These are phyloP conservation scores for Sporisorium sorghi DNA, from an alignment of 1,284 basidiomycete species.

Conservation along the genomic window DNA sequence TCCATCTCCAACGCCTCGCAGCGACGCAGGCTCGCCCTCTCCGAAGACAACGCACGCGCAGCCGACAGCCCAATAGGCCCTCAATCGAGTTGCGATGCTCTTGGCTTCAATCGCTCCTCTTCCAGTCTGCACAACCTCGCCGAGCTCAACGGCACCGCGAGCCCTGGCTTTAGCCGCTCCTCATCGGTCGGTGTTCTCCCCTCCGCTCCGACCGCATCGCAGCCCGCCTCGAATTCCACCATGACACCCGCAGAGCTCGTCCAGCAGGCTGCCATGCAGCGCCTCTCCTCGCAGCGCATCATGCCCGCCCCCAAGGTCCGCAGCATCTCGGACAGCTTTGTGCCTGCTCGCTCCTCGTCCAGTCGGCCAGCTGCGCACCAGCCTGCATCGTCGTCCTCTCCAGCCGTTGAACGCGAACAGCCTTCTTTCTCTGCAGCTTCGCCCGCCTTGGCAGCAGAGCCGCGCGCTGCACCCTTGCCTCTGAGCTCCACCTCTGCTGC, in stretches of 20 bases:
- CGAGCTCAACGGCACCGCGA: not conserved
- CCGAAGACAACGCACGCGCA: constrained; percentile 37
- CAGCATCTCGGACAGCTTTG: constrained; percentile 22
- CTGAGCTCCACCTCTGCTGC: not conserved
- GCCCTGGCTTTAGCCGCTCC: constrained; percentile 18
- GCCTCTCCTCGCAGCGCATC: constrained; percentile 43
- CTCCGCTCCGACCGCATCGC: not conserved
- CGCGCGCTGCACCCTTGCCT: not conserved
- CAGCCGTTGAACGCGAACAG: constrained; percentile 1
- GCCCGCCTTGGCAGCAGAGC: not conserved
- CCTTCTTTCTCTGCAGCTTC: not conserved
- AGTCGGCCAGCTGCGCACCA: constrained; percentile 1
- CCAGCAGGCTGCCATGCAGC: constrained; percentile 47
- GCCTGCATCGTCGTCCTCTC: not conserved
- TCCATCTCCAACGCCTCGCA: constrained; percentile 57
- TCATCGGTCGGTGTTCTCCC: constrained; percentile 12
- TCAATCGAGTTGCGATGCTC: not conserved
- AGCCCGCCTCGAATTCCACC: constrained; percentile 1
- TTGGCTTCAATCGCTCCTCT: constrained; percentile 24
- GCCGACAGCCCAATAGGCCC: constrained; percentile 3
- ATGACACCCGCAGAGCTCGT: constrained; percentile 28
- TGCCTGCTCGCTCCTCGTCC: constrained; percentile 8
- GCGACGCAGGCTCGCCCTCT: constrained; percentile 34
- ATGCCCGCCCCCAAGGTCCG: constrained; percentile 9
- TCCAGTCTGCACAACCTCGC: constrained; percentile 22